Conservation (phyloP, 73 alveolate species). For the Paramecium sonneborni region DNA sequence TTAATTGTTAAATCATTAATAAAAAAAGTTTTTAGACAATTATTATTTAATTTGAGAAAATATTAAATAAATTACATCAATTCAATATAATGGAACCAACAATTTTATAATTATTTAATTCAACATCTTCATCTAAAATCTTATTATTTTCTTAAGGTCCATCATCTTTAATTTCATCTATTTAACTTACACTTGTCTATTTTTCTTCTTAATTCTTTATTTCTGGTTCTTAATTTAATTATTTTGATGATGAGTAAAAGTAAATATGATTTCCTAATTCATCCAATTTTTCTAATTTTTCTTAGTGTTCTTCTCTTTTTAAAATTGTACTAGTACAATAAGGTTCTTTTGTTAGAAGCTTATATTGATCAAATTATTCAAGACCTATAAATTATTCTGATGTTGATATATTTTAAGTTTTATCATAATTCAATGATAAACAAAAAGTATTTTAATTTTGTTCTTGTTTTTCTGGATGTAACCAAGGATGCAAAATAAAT, state of each 20-base stretch:
- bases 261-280: background rate
- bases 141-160: too few relatives aligned
- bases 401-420: background rate
- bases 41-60: background rate
- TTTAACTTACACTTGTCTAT: too few relatives aligned
- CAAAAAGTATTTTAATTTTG: background rate
- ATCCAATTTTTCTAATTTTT: background rate
- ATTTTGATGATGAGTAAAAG: background rate
- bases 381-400: background rate
- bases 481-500: slow-evolving; percentile 10
- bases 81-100: too few relatives aligned
- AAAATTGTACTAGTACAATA: background rate
- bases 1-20: background rate
- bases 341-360: background rate
- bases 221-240: background rate
- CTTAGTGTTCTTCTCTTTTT: background rate
- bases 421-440: background rate
- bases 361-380: background rate
- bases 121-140: too few relatives aligned
- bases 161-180: too few relatives aligned
- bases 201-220: too few relatives aligned
- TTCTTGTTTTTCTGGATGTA: background rate
- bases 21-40: background rate
- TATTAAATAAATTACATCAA: background rate
- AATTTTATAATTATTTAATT: too few relatives aligned